Evolutionary conservation across 2,329 filamentous ascomycete species (phyloP), one percentile per base, ranked within the genome.

Genomic region (Neophaeococcomyces aloes): DNA sequence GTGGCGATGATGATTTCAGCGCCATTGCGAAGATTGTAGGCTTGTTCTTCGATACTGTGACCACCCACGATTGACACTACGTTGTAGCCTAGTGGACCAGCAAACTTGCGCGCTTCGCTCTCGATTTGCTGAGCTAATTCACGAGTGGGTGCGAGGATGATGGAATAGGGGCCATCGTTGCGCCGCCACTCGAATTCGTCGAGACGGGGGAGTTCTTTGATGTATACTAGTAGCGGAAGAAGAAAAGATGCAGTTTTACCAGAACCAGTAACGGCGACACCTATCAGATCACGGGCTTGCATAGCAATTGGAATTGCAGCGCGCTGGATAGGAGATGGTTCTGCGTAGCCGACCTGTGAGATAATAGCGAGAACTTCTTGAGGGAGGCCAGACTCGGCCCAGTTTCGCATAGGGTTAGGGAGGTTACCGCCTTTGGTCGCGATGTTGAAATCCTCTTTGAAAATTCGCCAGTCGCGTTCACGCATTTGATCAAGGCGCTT

Each of bases 371-470:
- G 73, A 40, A 98, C 65, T 1, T 78, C 74, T 48, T 76, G 73
- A 2, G 91, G 88, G 30, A 98, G 71, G 4, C 73, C 74, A 3
- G 88, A 94, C 63, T 98, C 91, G 36, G 75, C 61, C 91, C 91
- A 98, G 54, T 74, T 86, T 38, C 91, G 86, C 88, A 98, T 96
- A 0, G 91, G 91, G 57, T 96, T 89, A 1, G 91, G 91, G 44
- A 96, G 86, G 19, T 75, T 74, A 33, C 89, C 89, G 46, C 91
- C 91, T 63, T 94, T 96, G 7, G 87, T 95, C 31, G 82, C 75
- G 60, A 98, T 98, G 56, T 91, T 93, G 68, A 94, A 96, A 64
- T 98, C 88, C 63, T 96, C 91, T 66, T 96, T 98, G 78, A 98
- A 95, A 56, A 98, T 96, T 60, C 91, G 85, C 91, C 91, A 98